Evolutionary conservation across 257 asterid species (phyloP).

Genomic region (Craterostigma plantagineum): DNA sequence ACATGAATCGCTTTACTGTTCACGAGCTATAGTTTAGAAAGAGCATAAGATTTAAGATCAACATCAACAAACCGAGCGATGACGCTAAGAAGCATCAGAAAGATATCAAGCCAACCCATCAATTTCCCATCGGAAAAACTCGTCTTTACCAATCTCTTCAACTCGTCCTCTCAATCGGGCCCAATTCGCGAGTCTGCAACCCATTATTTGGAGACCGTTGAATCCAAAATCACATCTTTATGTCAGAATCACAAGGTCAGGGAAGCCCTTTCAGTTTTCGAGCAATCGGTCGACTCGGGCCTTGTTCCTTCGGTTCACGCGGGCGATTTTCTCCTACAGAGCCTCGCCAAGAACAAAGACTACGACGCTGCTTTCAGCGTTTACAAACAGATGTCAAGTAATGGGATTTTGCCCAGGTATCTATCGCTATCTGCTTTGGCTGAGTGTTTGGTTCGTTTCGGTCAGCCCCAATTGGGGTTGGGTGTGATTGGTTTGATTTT

Average conservation of each 20-base stretch:
- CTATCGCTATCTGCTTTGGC: constrained; percentile 31
- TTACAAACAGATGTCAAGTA: constrained; percentile 23
- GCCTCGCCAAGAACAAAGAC: constrained; percentile 40
- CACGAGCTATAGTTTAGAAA: no score
- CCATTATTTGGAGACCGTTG: constrained; percentile 15
- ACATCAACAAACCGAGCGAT: no score
- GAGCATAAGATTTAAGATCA: no score
- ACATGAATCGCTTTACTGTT: no score
- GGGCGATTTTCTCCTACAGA: constrained; percentile 27
- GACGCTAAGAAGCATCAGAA: constrained; percentile 8
- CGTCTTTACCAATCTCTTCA: constrained; percentile 7
- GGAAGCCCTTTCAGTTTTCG: constrained; percentile 19
- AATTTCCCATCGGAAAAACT: constrained; percentile 8
- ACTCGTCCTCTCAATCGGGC: constrained; percentile 8
- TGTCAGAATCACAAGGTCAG: constrained; percentile 20
- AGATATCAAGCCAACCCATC: constrained; percentile 9
- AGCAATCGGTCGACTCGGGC: constrained; percentile 25
- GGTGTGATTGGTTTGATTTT: constrained; percentile 32
- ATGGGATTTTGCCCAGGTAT: constrained; percentile 22
- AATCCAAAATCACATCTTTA: constrained; percentile 24
- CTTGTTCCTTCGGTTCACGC: constrained; percentile 20
- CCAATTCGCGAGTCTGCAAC: constrained; percentile 1
- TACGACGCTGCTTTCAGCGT: constrained; percentile 22
- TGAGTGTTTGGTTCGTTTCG: constrained; percentile 31
- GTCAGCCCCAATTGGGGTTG: constrained; percentile 22